Conservation (phyloP, 805 yeast genomes). For the Tetrapisispora nanseiensis region DNA sequence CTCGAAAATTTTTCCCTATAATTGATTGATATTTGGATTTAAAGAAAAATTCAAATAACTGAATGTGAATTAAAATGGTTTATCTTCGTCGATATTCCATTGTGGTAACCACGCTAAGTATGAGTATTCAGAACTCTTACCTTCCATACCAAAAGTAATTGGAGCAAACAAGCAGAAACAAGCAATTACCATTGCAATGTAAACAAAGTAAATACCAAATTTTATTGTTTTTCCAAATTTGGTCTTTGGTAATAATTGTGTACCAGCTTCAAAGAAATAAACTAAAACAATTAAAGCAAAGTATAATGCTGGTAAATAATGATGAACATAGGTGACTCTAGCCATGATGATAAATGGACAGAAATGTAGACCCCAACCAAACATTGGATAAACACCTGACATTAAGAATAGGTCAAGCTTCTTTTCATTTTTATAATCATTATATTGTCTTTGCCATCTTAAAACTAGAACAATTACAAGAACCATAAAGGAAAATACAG, state of each 20-base stretch:
- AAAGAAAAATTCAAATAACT: not conserved
- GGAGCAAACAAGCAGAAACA: constrained; percentile 54
- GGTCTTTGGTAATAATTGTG: constrained; percentile 25
- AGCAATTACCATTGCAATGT: constrained; percentile 38
- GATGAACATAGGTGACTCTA: constrained; percentile 79
- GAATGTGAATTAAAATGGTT: not conserved
- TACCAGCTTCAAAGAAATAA: constrained; percentile 41
- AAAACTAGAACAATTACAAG: constrained; percentile 39
- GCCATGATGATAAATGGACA: constrained; percentile 73
- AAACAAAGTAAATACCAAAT: constrained; percentile 30
- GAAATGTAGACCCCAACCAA: constrained; percentile 75
- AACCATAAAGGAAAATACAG: constrained; percentile 46
- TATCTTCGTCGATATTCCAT: constrained; percentile 35
- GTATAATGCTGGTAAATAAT: constrained; percentile 74
- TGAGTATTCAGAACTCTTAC: constrained; percentile 32
- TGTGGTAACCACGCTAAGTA: constrained; percentile 40
- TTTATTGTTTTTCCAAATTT: constrained; percentile 21
- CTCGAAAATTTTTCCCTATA: not conserved
- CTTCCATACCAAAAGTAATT: constrained; percentile 58
- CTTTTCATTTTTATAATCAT: constrained; percentile 43
- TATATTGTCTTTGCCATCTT: constrained; percentile 78
- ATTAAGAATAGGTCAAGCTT: constrained; percentile 46
- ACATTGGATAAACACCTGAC: constrained; percentile 70
- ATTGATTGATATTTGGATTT: not conserved
- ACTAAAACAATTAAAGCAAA: constrained; percentile 55